Evolutionary conservation across 805 yeast genomes (phyloP), one percentile per base, ranked within the genome.

Genomic region (Cyberlindnera mycetangii): DNA sequence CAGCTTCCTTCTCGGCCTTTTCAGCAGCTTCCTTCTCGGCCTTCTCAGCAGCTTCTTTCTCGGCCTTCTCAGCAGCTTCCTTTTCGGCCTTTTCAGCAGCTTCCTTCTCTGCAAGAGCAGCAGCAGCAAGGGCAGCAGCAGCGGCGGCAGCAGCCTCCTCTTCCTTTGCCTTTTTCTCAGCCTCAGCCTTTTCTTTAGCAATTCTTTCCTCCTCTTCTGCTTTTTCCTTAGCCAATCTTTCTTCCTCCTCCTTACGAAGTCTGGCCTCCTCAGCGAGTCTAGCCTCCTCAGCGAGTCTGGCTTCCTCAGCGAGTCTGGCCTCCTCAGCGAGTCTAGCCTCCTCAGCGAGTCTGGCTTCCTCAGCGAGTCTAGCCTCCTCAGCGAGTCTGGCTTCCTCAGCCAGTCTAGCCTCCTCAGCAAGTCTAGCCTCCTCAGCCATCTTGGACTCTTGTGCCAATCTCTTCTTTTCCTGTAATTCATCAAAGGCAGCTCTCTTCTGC

Each of bases 401-500:
- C 20, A 21, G 7, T 37, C 28, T 28, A 11, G 36, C 46, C 17
- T 34, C 38, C 22, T 41, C 34, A 18, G 40, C 40, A 7, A 32
- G 35, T 32, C 35, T 32, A n/a, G 39, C 34, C 17, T 42, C 47
- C 16, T 43, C 39, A 8, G 33, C 30, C 3, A 40, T 44, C 31
- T n/a, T 15, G 24, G 42, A 32, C 19, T 46, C 45, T 11, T 45
- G 35, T 7, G 17, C 27, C 3, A 21, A 15, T 24, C 42, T 39
- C 40, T 38, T 32, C 10, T 46, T 42, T 37, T 48, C 52, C 12
- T 36, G 44, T 20, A 48, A 50, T 22, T 43, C 50, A 10, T 50
- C 62, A 32, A 48, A 58, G 0, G 16, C 41, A n/a, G 49, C 47
- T 50, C 62, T 54, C 42, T 58, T 54, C 16, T 39, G 28, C 27